Base-by-base conservation (phyloP, 441 rosid species). In the Capsella rubella region DNA sequence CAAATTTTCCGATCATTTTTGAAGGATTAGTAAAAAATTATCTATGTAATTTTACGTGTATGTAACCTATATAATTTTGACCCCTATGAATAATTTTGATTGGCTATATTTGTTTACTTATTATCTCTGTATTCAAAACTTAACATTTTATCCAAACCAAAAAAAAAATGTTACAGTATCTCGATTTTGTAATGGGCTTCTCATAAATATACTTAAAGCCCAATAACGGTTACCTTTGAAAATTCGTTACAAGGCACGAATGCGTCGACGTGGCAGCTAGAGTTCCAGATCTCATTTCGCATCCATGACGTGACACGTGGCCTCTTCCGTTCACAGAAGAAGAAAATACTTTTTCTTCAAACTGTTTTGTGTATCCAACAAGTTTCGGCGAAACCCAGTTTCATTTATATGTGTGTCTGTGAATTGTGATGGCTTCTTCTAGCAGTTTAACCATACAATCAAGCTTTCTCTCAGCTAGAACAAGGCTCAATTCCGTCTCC, bases 401-500 rank as follows among this genome's bases (percentile, higher is more conserved):
- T 21, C 25, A 21, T 51, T 51, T 35, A 42, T 60, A 21, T 12
- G n/a, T 21, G 46, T 31, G 35, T 9, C 67, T 28, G 72, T n/a
- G n/a, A n/a, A n/a, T n/a, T n/a, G n/a, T 25, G 25, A 81, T 81
- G 81, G 74, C 82, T 42, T 54, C 81, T 47, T 54, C 80, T 3
- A 69, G 18, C 18, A 27, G 72, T 61, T 64, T 80, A 52, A 75
- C 61, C 28, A 25, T 73, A 16, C 73, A 71, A 40, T 34, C 70
- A 29, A 53, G 71, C n/a, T 67, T 58, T 35, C 7, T 81, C 75
- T 71, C 79, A 65, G 34, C 72, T 5, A 63, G 46, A 55, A n/a
- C 71, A 52, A 75, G 49, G 0, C 59, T 74, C 52, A 9, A 14
- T 46, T 74, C 67, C 2, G 6, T 72, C 32, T 29, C 78, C 58